phyloP scores from a whole-genome alignment of 768 basidiomycete genomes.

The Pulveroboletus sp. region DNA sequence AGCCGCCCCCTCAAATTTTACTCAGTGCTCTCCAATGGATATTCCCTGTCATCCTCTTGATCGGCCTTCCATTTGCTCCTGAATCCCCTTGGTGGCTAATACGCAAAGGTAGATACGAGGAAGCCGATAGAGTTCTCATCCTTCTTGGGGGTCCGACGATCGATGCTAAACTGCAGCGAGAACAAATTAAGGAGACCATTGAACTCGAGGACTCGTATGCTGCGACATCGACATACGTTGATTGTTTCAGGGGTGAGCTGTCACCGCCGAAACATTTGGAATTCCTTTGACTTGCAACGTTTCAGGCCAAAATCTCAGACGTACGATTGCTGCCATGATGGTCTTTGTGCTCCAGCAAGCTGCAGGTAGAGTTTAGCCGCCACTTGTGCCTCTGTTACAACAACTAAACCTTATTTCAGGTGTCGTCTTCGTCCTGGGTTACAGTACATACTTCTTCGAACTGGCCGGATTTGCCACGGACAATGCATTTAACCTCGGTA shows the following conservation, averaged over 20 bases:
- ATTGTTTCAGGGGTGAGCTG: slow-evolving; percentile 30
- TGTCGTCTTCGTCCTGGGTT: slow-evolving; percentile 27
- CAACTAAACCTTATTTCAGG: slow-evolving; percentile 8
- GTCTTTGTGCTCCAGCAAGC: slow-evolving; percentile 29
- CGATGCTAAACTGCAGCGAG: slow-evolving; percentile 21
- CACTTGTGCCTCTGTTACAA: background rate
- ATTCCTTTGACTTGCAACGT: background rate
- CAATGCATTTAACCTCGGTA: slow-evolving; percentile 32
- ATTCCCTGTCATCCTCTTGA: slow-evolving; percentile 30
- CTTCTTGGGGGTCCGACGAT: slow-evolving; percentile 21
- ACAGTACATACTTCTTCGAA: slow-evolving; percentile 35
- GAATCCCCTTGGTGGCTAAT: slow-evolving; percentile 35
- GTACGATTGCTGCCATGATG: slow-evolving; percentile 29
- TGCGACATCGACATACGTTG: slow-evolving; percentile 25
- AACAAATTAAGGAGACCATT: slow-evolving; percentile 30
- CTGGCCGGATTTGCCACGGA: slow-evolving; percentile 30
- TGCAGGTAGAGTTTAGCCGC: slow-evolving; percentile 11
- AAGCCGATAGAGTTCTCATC: slow-evolving; percentile 19
- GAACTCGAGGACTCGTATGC: slow-evolving; percentile 29
- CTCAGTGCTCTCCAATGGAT: slow-evolving; percentile 32
- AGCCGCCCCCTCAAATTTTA: background rate
- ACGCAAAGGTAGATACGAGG: slow-evolving; percentile 25
- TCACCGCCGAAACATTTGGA: background rate
- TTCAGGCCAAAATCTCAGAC: slow-evolving; percentile 22
- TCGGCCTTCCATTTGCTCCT: slow-evolving; percentile 9